Conservation (phyloP, 345 rosid species). For the Excoecaria agallocha region DNA sequence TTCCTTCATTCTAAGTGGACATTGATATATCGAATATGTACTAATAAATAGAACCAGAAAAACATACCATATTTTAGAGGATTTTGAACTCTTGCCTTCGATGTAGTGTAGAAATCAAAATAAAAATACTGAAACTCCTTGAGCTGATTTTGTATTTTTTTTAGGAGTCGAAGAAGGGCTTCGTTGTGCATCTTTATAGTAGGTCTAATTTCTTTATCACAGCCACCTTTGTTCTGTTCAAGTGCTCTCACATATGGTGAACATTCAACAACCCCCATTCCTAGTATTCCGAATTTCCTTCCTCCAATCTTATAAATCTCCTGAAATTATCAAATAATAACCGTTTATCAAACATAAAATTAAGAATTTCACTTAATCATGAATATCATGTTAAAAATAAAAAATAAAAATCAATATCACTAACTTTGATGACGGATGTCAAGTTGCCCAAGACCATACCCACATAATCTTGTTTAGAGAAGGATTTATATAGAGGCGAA, state of each 20-base stretch:
- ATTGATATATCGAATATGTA: too few relatives aligned
- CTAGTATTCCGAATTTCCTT: conserved; percentile 43
- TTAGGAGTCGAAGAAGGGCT: conserved; percentile 17
- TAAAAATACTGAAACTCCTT: conserved; percentile 20
- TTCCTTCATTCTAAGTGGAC: too few relatives aligned
- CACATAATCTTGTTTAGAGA: conserved; percentile 17
- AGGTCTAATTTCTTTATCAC: conserved; percentile 22
- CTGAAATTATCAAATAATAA: conserved; percentile 15
- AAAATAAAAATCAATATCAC: too few relatives aligned
- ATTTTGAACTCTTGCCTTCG: conserved; percentile 1
- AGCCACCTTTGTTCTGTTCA: conserved; percentile 14
- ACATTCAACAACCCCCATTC: conserved; percentile 32
- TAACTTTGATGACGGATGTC: conserved; percentile 31
- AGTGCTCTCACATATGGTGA: conserved; percentile 17
- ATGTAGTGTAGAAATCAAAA: conserved; percentile 13
- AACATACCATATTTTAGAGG: conserved; percentile 24
- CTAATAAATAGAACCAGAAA: too few relatives aligned
- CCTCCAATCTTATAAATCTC: conserved; percentile 46
- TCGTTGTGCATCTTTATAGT: conserved; percentile 27
- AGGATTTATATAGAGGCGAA: conserved; percentile 13
- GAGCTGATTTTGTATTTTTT: conserved; percentile 21
- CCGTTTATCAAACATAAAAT: too few relatives aligned
- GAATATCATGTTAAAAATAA: too few relatives aligned
- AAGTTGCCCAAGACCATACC: conserved; percentile 39
- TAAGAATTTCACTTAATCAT: too few relatives aligned